Percentiles rank a stretch among this genome's conserved stretches.
Evolutionary conservation across 352 stramenopile genomes (phyloP).

Genomic region (Phytophthora chlamydospora): DNA sequence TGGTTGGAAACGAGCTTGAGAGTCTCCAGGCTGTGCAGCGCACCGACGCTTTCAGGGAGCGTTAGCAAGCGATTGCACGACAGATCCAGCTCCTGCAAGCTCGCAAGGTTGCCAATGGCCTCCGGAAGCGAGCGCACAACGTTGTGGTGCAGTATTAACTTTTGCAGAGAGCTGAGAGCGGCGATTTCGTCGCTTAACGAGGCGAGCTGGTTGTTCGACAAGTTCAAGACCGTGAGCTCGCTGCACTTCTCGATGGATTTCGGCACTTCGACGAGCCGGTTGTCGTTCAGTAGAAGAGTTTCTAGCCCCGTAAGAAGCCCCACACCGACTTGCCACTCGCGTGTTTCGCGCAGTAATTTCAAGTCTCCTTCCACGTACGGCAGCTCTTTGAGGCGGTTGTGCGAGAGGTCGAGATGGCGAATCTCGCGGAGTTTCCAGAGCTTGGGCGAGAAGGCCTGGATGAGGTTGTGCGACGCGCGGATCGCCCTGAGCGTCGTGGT

Average conservation of each 20-base stretch:
- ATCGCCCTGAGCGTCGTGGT: slow-evolving; percentile 52
- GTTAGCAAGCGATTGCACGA: slow-evolving; percentile 49
- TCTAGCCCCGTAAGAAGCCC: slow-evolving; percentile 48
- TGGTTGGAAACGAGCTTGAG: slow-evolving; percentile 52
- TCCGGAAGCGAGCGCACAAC: slow-evolving; percentile 45
- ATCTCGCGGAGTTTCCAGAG: slow-evolving; percentile 71
- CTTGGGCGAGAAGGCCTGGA: slow-evolving; percentile 62
- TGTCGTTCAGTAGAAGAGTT: slow-evolving; percentile 60
- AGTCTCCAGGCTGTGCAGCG: slow-evolving; percentile 44
- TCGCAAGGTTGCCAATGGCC: slow-evolving; percentile 40
- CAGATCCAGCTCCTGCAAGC: slow-evolving; percentile 45
- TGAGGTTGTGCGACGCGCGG: slow-evolving; percentile 61
- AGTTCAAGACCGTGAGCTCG: slow-evolving; percentile 47
- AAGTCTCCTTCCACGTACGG: slow-evolving; percentile 74
- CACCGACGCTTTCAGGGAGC: slow-evolving; percentile 49
- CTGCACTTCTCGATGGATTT: slow-evolving; percentile 60
- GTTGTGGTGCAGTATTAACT: slow-evolving; percentile 56
- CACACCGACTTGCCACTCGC: slow-evolving; percentile 75
- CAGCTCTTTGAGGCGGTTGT: slow-evolving; percentile 57
- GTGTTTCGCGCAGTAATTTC: slow-evolving; percentile 70
- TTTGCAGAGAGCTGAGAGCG: slow-evolving; percentile 41
- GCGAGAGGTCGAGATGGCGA: slow-evolving; percentile 52
- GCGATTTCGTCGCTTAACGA: slow-evolving; percentile 50
- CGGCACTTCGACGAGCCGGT: slow-evolving; percentile 47
- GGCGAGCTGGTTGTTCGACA: slow-evolving; percentile 57